Evolutionary conservation across 1,284 basidiomycete genomes (phyloP).

Genomic region (Takashimella koratensis): DNA sequence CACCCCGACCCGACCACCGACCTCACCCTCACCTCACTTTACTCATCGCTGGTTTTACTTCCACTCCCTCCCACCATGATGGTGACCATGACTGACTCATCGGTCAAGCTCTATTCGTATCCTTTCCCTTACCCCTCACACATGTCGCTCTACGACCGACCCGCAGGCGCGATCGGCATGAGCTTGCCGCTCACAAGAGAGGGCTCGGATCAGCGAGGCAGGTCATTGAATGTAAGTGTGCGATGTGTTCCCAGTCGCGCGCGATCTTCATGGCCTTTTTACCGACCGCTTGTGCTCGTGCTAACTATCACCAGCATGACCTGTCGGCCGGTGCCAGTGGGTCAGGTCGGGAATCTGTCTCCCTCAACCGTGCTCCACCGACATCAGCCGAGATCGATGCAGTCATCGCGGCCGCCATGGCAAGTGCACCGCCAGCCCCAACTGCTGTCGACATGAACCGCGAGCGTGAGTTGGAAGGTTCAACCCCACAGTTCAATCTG

Average conservation of each 20-base stretch:
- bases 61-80: background rate
- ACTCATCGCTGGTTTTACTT: background rate
- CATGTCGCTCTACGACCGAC: constrained; percentile 1
- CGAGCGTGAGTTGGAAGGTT: constrained; percentile 22
- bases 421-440: constrained; percentile 42
- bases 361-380: constrained; percentile 17
- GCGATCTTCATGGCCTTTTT: background rate
- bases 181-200: background rate
- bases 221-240: background rate
- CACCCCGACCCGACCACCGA: too few relatives aligned
- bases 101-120: background rate
- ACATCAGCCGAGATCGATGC: constrained; percentile 47
- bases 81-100: background rate
- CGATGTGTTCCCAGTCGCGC: background rate
- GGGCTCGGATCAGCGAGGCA: background rate
- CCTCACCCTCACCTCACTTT: background rate
- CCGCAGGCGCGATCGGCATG: background rate
- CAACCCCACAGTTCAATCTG: background rate
- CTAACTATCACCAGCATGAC: background rate
- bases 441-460: constrained; percentile 19
- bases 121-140: background rate
- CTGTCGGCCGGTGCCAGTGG: background rate
- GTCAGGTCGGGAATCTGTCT: background rate
- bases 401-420: constrained; percentile 46
- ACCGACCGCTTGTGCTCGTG: background rate